Evolutionary conservation across 164 flowering plant genomes (phyloP).

Genomic region (Echeveria elegans): DNA sequence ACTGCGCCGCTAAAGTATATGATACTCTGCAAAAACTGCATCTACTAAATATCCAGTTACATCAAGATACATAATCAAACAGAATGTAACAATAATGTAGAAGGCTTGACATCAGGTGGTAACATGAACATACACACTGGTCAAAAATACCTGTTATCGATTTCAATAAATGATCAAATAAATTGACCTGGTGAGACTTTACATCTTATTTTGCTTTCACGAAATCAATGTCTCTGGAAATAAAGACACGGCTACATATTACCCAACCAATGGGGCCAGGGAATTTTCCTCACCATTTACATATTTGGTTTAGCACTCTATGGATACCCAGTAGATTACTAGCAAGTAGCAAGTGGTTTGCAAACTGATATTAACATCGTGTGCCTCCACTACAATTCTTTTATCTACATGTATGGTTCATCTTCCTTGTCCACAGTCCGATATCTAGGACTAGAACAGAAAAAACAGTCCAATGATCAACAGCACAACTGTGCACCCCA

Average conservation of each 20-base stretch:
- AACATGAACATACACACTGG: no score
- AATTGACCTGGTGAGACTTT: background rate
- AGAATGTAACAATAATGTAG: no score
- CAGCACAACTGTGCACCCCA: conserved; percentile 5
- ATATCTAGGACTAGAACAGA: conserved; percentile 2
- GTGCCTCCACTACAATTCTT: background rate
- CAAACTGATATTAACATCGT: background rate
- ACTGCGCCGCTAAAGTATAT: no score
- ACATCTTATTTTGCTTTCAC: background rate
- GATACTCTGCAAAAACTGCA: no score
- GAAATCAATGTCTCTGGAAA: background rate
- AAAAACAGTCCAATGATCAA: conserved; percentile 5
- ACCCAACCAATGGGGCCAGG: background rate
- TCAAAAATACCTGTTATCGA: no score
- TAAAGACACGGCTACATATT: background rate
- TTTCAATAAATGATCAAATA: background rate
- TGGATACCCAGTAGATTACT: background rate
- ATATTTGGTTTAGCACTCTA: background rate
- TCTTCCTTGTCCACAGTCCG: background rate
- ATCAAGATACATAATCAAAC: no score
- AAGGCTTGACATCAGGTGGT: no score
- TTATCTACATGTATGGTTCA: background rate
- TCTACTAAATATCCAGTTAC: no score
- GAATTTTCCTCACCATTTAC: background rate
- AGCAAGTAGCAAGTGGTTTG: background rate